These are phyloP conservation scores for Candida ascalaphidarum DNA, from an alignment of 805 yeast species.

Conservation along the genomic window DNA sequence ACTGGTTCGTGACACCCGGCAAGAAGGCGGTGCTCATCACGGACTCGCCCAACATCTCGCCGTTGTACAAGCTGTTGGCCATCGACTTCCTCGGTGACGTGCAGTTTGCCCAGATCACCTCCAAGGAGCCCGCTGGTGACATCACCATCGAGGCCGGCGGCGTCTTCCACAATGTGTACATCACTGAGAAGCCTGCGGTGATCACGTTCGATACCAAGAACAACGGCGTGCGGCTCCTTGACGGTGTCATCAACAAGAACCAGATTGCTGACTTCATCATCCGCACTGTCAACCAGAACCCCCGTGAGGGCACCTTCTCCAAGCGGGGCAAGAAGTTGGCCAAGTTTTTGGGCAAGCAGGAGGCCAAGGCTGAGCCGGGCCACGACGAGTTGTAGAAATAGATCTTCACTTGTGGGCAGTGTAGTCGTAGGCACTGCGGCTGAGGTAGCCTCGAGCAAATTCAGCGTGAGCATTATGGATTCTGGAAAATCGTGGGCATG, in stretches of 20 bases:
- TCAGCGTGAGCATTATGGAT: no score
- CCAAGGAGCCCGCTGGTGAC: not conserved
- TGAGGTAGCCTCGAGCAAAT: no score
- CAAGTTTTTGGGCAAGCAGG: no score
- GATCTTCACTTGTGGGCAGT: no score
- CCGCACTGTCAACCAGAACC: no score
- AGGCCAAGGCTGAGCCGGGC: no score
- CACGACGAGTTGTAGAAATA: no score
- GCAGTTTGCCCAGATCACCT: constrained; percentile 27
- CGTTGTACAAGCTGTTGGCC: constrained; percentile 58
- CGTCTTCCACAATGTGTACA: not conserved
- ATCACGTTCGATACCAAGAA: not conserved
- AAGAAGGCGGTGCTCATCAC: constrained; percentile 48
- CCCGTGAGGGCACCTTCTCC: no score
- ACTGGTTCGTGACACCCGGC: no score
- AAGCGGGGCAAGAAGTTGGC: no score
- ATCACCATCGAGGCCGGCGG: not conserved
- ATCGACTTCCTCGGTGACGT: constrained; percentile 52
- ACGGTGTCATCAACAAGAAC: not conserved
- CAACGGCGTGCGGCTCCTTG: not conserved
- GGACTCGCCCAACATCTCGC: constrained; percentile 38
- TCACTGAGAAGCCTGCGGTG: not conserved
- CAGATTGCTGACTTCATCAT: not conserved
- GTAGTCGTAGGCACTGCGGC: no score
- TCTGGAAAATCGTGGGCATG: no score